Evolutionary conservation across 1,139 yeast species (phyloP).

Genomic region (Geotrichum restrictum): DNA sequence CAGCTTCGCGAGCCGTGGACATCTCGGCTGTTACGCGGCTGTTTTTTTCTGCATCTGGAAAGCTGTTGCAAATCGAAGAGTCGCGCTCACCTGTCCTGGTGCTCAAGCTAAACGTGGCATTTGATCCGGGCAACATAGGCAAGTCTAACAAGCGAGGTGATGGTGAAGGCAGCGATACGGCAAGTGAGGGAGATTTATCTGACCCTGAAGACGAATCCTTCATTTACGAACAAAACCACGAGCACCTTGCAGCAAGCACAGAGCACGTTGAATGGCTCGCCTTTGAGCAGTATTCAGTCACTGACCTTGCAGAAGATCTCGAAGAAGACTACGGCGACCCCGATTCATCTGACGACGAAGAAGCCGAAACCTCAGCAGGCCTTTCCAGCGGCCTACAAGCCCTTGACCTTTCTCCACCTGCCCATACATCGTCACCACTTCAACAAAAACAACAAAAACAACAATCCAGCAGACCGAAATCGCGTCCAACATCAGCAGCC

Average conservation of each 20-base stretch:
- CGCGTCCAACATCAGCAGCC: neutral
- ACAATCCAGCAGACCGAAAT: neutral
- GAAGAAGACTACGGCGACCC: slow-evolving; percentile 28
- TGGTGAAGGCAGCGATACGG: slow-evolving; percentile 13
- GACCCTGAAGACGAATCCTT: slow-evolving; percentile 29
- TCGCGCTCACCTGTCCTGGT: slow-evolving; percentile 67
- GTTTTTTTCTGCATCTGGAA: slow-evolving; percentile 73
- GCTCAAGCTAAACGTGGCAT: slow-evolving; percentile 46
- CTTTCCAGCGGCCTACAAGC: neutral
- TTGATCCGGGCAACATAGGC: slow-evolving; percentile 22
- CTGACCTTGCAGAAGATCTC: slow-evolving; percentile 31
- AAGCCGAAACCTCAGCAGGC: slow-evolving; percentile 23
- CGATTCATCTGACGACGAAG: slow-evolving; percentile 11
- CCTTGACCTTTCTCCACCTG: neutral
- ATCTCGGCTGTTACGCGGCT: slow-evolving; percentile 49
- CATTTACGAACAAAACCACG: slow-evolving; percentile 8
- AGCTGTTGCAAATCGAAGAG: slow-evolving; percentile 59
- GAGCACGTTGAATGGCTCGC: slow-evolving; percentile 49
- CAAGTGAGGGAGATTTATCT: slow-evolving; percentile 17
- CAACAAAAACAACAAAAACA: neutral
- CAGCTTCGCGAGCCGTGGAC: slow-evolving; percentile 37
- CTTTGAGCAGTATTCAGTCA: slow-evolving; percentile 46
- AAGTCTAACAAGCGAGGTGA: neutral
- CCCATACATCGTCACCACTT: neutral
- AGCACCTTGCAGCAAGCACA: neutral